Percentiles rank a stretch among this genome's conserved stretches.
Evolutionary conservation across 768 basidiomycete species (phyloP).

Genomic region (Leucocoprinus leucothites): DNA sequence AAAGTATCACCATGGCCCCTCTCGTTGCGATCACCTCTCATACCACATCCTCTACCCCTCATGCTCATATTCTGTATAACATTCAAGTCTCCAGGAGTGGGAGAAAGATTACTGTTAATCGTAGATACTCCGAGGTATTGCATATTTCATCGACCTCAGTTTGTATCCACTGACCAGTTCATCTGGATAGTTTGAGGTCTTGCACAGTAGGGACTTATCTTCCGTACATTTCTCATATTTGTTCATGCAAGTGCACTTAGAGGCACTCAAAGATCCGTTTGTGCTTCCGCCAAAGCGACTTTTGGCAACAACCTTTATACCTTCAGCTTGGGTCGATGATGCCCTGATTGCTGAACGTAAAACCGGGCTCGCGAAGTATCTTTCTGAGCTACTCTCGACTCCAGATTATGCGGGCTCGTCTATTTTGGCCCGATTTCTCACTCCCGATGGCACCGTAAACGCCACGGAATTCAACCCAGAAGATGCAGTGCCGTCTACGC

Average conservation of each 20-base stretch:
- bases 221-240: neutral
- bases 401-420: conserved; percentile 27
- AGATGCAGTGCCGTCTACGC: conserved; percentile 32
- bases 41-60: conserved; percentile 45
- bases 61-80: conserved; percentile 45
- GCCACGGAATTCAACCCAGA: conserved; percentile 21
- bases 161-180: no score
- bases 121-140: conserved; percentile 44
- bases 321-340: conserved; percentile 44
- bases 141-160: neutral
- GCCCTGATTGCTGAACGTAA: conserved; percentile 43
- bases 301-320: conserved; percentile 39
- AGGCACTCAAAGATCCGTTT: conserved; percentile 23
- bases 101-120: conserved; percentile 22
- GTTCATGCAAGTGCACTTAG: neutral
- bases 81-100: conserved; percentile 33
- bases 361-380: conserved; percentile 34
- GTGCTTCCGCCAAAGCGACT: conserved; percentile 39
- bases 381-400: conserved; percentile 28
- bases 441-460: conserved; percentile 1
- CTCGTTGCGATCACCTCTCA: conserved; percentile 35
- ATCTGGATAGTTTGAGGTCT: neutral
- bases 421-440: conserved; percentile 31
- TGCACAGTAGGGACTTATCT: neutral
- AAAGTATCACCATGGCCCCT: conserved; percentile 19